A percentile compares a stretch with the other conserved stretches of the same genome.
phyloP scores from a whole-genome alignment of 345 rosid species.

The Mercurialis annua region DNA sequence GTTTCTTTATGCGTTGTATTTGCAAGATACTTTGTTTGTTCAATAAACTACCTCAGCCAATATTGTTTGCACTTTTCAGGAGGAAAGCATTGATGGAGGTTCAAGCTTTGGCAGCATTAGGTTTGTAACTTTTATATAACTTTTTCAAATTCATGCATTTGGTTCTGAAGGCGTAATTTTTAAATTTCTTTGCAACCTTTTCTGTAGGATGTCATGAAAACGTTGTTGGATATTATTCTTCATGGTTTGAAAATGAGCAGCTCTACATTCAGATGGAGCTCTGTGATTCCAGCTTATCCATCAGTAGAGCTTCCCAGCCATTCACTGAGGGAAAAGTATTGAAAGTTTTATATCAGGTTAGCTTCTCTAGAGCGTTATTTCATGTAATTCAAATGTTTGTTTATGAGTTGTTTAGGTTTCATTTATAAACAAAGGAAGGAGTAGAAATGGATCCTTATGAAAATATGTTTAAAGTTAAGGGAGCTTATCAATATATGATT shows the following conservation, averaged over 20 bases:
- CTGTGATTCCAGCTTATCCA: slow-evolving; percentile 79
- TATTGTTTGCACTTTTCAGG: slow-evolving; percentile 41
- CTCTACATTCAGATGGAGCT: slow-evolving; percentile 96
- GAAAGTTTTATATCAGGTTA: slow-evolving; percentile 70
- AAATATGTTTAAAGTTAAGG: not conserved
- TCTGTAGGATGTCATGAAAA: slow-evolving; percentile 74
- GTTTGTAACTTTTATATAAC: slow-evolving; percentile 33
- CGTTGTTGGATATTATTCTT: slow-evolving; percentile 72
- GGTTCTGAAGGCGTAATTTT: slow-evolving; percentile 4
- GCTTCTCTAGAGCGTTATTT: slow-evolving; percentile 3
- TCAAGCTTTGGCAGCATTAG: slow-evolving; percentile 95
- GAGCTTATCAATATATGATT: not conserved
- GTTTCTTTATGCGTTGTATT: not conserved
- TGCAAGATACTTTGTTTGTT: not conserved
- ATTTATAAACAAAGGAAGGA: not conserved
- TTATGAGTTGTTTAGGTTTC: not conserved
- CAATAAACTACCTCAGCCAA: slow-evolving; percentile 7
- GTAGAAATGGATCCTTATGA: not conserved
- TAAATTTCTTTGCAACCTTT: slow-evolving; percentile 10
- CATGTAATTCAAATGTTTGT: not conserved
- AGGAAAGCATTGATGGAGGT: slow-evolving; percentile 98
- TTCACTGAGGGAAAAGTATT: slow-evolving; percentile 57
- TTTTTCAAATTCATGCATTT: not conserved
- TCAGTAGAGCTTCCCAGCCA: slow-evolving; percentile 33
- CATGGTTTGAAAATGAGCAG: slow-evolving; percentile 96